Base-by-base conservation (phyloP, 2,329 filamentous ascomycete genomes). In the Cyphellophora europaea region DNA sequence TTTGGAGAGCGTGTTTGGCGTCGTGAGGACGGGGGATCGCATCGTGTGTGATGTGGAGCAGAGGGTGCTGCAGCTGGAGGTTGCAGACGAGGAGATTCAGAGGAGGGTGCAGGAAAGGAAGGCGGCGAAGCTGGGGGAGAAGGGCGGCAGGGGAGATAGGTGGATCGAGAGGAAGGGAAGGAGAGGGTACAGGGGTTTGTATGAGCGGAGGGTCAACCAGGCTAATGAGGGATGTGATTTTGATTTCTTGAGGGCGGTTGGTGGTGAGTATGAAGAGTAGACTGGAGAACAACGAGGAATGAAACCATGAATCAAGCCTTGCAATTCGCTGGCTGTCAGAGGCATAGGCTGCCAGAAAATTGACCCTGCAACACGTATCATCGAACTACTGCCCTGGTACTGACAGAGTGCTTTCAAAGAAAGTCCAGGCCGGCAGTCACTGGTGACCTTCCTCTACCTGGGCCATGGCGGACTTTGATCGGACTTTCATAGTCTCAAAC, bases 1-100 rank as follows among this genome's bases (percentile, higher is more conserved):
- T 8, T 56, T 61, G 1, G 61, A 62, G 13, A 67, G 63, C 1
- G 59, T 64, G 6, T 65, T 69, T 42, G 67, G 68, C 0, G 50
- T 69, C 3, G 57, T 72, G 1, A 47, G 57, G 42, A 62, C 64
- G 19, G 68, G 68, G 0, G 69, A 72, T 47, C 33, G 59, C 15
- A 65, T 72, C 27, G 54, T 52, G 5, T 65, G 62, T 37, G 62
- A 70, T 49, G 45, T 68, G 2, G 61, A 65, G 30, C 52, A 49
- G 11, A 52, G 69, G 19, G 44, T 42, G 13, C 43, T 72, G 19
- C 51, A 58, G 10, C 44, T 72, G 11, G 53, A 65, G 2, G 43
- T 70, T 1, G 49, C 54, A 0, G 57, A 66, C 2, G 54, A 58
- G 13, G 61, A 66, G 40, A 53, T 71, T 11, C 38, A 54, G 17